phyloP scores from a whole-genome alignment of 257 asterid genomes.

The Nicotiana knightiana region DNA sequence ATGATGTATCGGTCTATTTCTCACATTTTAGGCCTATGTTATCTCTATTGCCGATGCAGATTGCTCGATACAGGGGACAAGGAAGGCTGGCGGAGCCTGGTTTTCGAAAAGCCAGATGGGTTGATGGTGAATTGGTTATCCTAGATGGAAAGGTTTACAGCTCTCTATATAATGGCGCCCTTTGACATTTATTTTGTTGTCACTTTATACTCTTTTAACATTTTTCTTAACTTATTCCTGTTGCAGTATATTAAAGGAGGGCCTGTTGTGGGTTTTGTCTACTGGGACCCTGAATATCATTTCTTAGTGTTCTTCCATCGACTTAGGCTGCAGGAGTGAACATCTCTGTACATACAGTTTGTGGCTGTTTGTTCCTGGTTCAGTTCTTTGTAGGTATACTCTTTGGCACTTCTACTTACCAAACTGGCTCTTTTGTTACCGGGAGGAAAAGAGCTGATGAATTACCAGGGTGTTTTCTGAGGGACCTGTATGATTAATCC shows the following conservation, averaged over 20 bases:
- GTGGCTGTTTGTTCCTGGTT: constrained; percentile 20
- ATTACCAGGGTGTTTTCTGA: neutral
- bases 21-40: neutral
- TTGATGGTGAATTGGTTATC: constrained; percentile 92
- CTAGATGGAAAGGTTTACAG: constrained; percentile 83
- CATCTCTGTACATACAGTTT: constrained; percentile 21
- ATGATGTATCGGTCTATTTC: neutral
- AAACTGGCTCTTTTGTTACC: neutral
- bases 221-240: neutral
- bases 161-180: constrained; percentile 4
- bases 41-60: constrained; percentile 33
- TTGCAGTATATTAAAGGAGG: constrained; percentile 87
- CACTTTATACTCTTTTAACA: neutral
- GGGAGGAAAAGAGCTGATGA: neutral
- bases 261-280: constrained; percentile 90
- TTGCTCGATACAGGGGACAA: constrained; percentile 95
- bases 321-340: constrained; percentile 63
- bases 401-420: neutral
- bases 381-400: constrained; percentile 34
- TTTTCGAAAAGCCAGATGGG: constrained; percentile 81
- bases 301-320: constrained; percentile 87
- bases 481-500: neutral
- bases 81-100: constrained; percentile 96
- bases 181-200: neutral
- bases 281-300: constrained; percentile 88